Base-by-base conservation (phyloP, 208 protist species). In the Leishmania turanica region DNA sequence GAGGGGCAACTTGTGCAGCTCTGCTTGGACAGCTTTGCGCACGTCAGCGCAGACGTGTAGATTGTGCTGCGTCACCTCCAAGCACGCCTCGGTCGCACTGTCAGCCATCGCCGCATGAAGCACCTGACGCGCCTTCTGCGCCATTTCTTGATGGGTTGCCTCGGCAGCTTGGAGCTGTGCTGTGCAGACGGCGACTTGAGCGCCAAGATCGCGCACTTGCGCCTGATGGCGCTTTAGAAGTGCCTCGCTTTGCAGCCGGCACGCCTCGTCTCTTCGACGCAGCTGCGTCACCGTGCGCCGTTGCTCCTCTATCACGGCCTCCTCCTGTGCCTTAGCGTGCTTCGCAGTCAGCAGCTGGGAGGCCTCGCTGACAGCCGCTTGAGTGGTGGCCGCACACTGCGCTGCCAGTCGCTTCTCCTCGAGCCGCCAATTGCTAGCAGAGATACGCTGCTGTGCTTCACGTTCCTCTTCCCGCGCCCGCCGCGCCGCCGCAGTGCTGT, bases 41-140 rank as follows among this genome's bases (percentile, higher is more conserved):
- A 72, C 65, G 15, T 53, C 82, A 3, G 62, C 73, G 56, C 82
- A 86, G n/a, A 71, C 64, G 3, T 19, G 45, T 19, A 19, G 27
- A 64, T 82, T 60, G 34, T 40, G 31, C 54, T 71, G 72, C 37
- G 74, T 76, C 54, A 73, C 24, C 7, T 24, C 45, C 77, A 82
- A 51, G 53, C 82, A 86, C 74, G 78, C 75, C 40, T 53, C 56
- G 34, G 79, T 75, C 24, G 77, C 73, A 51, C 58, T 76, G 53
- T 77, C 58, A 34, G 66, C 62, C 4, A 82, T 42, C 34, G 74
- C 69, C 5, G 71, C 54, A 6, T 72, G 34, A 54, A 86, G 64
- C 54, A 53, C 47, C 72, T 13, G 53, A 11, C 58, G 78, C 9
- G 66, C 58, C 8, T 65, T 70, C 69, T 27, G 74, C 27, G 7